Evolutionary conservation across 768 basidiomycete species (phyloP).

Genomic region (Lentinus brumalis): DNA sequence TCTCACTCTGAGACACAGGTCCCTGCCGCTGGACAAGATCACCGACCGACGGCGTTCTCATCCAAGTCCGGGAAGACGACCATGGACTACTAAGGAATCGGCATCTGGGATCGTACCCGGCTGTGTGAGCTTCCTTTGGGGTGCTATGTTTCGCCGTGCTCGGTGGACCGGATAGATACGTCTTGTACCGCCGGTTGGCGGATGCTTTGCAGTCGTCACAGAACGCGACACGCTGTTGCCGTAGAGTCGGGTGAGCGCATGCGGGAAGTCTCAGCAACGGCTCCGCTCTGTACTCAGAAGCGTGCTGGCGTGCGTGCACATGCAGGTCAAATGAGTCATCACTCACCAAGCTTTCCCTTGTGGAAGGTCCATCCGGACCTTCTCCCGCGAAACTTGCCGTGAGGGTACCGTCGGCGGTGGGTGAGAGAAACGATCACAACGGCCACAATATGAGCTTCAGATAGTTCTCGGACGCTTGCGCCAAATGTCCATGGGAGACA

Average conservation of each 20-base stretch:
- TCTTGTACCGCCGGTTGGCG: no score
- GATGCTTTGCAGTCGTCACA: no score
- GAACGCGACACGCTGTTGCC: no score
- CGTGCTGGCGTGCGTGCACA: no score
- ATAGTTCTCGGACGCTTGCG: no score
- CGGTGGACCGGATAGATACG: not conserved
- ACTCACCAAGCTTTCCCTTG: not conserved
- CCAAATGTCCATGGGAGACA: no score
- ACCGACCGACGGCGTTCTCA: not conserved
- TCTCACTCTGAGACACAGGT: not conserved
- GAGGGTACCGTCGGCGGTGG: not conserved
- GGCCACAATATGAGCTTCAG: not conserved
- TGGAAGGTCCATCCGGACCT: slow-evolving; percentile 1
- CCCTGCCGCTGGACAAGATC: not conserved
- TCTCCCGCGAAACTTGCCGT: slow-evolving; percentile 20
- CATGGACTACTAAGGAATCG: not conserved
- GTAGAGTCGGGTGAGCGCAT: no score
- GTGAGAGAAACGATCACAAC: slow-evolving; percentile 1
- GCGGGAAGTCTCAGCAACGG: no score
- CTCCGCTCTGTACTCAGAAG: not conserved
- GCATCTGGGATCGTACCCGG: not conserved
- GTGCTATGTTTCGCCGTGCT: not conserved
- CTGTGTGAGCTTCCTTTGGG: not conserved
- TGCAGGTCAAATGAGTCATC: not conserved
- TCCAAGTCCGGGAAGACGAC: slow-evolving; percentile 65